These are phyloP conservation scores for Eimeria necatrix DNA, from an alignment of 169 alveolate species.

Conservation along the genomic window DNA sequence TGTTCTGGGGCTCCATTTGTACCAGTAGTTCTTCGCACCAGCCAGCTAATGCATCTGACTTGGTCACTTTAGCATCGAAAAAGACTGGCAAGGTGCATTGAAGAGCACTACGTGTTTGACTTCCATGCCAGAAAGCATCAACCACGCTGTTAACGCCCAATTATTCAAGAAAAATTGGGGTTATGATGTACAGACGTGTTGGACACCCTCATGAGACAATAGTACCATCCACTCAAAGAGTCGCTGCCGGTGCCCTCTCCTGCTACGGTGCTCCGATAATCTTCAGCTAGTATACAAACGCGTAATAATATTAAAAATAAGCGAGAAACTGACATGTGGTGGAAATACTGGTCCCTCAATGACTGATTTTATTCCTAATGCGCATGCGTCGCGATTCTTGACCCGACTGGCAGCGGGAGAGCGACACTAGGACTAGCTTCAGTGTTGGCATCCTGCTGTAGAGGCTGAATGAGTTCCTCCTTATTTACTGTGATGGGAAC, in stretches of 20 bases:
- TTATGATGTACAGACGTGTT: conserved; percentile 3
- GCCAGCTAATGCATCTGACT: conserved; percentile 45
- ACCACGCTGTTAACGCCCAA: background rate
- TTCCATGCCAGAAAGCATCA: background rate
- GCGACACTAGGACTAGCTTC: background rate
- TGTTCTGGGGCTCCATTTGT: background rate
- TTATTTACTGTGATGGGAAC: background rate
- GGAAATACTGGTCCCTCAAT: background rate
- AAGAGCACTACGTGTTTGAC: background rate
- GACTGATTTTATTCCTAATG: background rate
- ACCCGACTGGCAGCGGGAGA: conserved; percentile 2
- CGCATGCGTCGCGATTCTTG: conserved; percentile 44
- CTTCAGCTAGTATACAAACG: background rate
- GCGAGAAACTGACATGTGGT: background rate
- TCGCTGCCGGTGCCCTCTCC: background rate
- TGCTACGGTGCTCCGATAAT: background rate
- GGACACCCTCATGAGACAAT: conserved; percentile 5
- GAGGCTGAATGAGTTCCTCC: background rate
- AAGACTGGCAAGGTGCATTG: background rate
- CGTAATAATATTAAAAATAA: background rate
- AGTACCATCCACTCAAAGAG: background rate
- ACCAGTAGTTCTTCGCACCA: conserved; percentile 49
- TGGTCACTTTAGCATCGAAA: background rate
- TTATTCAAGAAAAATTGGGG: background rate
- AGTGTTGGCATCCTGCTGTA: background rate